Evolutionary conservation across 768 basidiomycete genomes (phyloP), one percentile per base, ranked within the genome.

Genomic region (Trametes sanguinea): DNA sequence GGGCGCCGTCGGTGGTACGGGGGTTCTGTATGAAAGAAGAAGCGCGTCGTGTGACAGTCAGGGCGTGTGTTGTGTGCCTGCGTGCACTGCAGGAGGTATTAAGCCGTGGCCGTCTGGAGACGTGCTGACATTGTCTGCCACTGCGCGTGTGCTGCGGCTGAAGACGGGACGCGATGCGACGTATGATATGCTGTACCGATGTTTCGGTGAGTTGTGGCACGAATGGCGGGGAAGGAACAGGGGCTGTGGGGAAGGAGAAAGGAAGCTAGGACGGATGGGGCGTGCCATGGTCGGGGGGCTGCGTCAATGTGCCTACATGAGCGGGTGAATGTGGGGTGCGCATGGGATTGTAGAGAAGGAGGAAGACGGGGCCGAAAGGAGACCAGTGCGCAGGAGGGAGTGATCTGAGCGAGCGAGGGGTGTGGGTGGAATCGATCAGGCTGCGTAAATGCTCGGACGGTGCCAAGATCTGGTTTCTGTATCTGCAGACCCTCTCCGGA

Each of bases 381-480:
- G 65, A 57, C 52, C 44, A 62, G 59, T 63, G 60, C 22, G 22
- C 22, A 37, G 35, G 35, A 6, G 6, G 35, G 62, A 55, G 62
- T 63, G 65, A 66, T 66, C 59, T 63, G 65, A 61, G 50, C 60
- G 55, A 50, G 22, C 22, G 22, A 22, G 22, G 22, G 22, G 22
- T 22, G 22, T 52, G 29, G 65, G 60, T 63, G 65, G 61, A 66
- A 67, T 67, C 66, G 66, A 67, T 67, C 66, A 67, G 53, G 66
- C 63, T 55, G 66, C 63, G 66, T 67, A 53, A 67, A 62, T 64
- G 63, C 56, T 61, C 40, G 52, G 51, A 55, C 44, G 51, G 54
- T 64, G 63, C 61, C 65, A 66, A 62, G 65, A 61, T 63, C 62
- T 61, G 42, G 22, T 46, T 11, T 50, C 48, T 51, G 48, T 64